phyloP scores from a whole-genome alignment of 148 eudicot genomes.

The Nepenthes gracilis region DNA sequence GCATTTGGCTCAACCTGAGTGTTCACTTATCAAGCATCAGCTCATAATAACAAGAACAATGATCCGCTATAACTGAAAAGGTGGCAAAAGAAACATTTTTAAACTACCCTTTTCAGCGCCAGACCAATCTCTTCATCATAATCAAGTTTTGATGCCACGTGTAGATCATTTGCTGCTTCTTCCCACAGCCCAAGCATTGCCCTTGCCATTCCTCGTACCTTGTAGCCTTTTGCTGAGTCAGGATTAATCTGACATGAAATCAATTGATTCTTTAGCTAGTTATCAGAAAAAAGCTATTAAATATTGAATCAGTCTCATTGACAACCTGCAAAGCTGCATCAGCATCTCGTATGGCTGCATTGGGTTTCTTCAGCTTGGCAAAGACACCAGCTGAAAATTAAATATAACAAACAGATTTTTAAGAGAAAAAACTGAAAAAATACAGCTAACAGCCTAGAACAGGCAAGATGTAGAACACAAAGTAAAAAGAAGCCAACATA shows the following conservation, averaged over 20 bases:
- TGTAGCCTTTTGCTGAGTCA: slow-evolving; percentile 68
- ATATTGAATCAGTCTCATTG: not conserved
- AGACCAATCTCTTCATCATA: slow-evolving; percentile 52
- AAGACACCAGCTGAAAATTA: slow-evolving; percentile 33
- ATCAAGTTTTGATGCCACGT: slow-evolving; percentile 54
- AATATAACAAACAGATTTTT: not conserved
- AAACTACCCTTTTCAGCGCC: slow-evolving; percentile 38
- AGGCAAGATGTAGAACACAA: too few species aligned
- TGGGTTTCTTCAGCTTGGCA: slow-evolving; percentile 52
- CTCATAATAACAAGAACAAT: not conserved
- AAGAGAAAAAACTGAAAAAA: not conserved
- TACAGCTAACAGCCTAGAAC: not conserved
- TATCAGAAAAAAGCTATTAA: not conserved
- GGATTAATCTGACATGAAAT: slow-evolving; percentile 41
- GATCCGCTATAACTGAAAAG: not conserved
- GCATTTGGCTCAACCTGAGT: slow-evolving; percentile 63
- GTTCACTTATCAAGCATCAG: slow-evolving; percentile 2
- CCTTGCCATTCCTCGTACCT: slow-evolving; percentile 56
- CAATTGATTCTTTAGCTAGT: slow-evolving; percentile 2
- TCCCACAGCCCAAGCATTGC: slow-evolving; percentile 71
- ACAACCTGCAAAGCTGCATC: slow-evolving; percentile 59
- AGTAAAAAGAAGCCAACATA: not conserved
- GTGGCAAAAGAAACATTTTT: not conserved
- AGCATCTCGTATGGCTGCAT: slow-evolving; percentile 62
- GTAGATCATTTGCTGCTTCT: slow-evolving; percentile 58